Base-by-base conservation (phyloP, 192 early-diverging fungal species). In the Backusella tarrabulga region DNA sequence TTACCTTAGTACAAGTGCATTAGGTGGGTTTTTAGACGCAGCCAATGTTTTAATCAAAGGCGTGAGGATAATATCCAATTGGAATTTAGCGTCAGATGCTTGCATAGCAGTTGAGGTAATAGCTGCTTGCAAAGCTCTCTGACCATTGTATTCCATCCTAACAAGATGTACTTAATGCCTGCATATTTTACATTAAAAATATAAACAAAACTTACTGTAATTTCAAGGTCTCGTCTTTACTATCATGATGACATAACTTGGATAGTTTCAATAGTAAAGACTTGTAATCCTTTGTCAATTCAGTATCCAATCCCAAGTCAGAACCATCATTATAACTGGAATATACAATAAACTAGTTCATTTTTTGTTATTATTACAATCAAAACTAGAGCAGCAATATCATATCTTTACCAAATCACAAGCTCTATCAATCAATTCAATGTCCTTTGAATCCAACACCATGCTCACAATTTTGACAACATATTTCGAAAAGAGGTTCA, bases 401-500 rank as follows among this genome's bases (percentile, higher is more conserved):
- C 42, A 5, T 44, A 32, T 44, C 4, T 44, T 44, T 82, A 92
- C 91, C n/a, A 91, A 90, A 40, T 80, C 83, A 40, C 89, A 86
- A 46, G 92, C 92, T 1, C 84, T 77, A 72, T 86, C 71, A 1
- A 91, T 68, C 54, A 96, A 81, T 41, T 88, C 91, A 26, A 85
- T 54, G 67, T 94, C 89, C 23, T 86, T 83, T 26, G 83, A 85
- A 29, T 85, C 81, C 15, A 93, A 74, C 21, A 87, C 83, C 26
- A 84, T 84, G 21, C 88, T 85, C 15, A 94, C 83, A 36, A 94
- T 85, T 67, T 89, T 90, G 17, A 97, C 87, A 72, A 95, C 84
- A 75, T 92, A 88, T 75, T 92, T 92, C 23, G 93, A 92, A 80
- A 97, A 96, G 40, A 96, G 87, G 76, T 93, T 91, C 50, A 95